Percentiles rank a stretch among this genome's conserved stretches.
Evolutionary conservation across 352 stramenopile genomes (phyloP).

Genomic region (Phytophthora colocasiae): DNA sequence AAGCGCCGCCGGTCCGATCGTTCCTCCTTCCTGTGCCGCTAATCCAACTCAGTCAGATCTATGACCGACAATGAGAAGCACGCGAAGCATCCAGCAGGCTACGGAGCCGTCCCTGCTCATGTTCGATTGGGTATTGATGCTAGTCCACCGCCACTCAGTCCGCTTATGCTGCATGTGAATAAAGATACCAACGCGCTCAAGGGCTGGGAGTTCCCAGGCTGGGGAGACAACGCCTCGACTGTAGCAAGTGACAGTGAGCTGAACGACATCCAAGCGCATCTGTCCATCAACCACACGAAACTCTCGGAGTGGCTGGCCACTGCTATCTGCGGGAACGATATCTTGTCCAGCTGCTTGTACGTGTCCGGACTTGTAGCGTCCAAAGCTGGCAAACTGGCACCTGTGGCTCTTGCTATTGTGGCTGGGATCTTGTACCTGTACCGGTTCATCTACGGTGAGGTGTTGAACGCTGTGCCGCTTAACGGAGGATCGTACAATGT

Average conservation of each 20-base stretch:
- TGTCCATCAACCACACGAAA: constrained; percentile 82
- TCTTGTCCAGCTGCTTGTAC: constrained; percentile 94
- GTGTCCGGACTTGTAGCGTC: constrained; percentile 85
- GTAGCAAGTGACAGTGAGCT: constrained; percentile 71
- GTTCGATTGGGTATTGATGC: constrained; percentile 43
- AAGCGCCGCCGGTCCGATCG: constrained; percentile 14
- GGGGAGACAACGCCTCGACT: constrained; percentile 73
- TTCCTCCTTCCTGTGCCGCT: not conserved
- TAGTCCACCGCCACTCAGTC: constrained; percentile 61
- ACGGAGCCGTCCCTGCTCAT: constrained; percentile 65
- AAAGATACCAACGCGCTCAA: constrained; percentile 74
- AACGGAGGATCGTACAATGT: constrained; percentile 97
- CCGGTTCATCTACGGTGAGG: constrained; percentile 96
- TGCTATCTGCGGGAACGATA: constrained; percentile 96
- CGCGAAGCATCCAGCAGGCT: constrained; percentile 48
- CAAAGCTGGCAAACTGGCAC: constrained; percentile 92
- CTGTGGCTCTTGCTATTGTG: constrained; percentile 91
- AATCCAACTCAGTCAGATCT: constrained; percentile 14
- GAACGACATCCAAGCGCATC: constrained; percentile 75
- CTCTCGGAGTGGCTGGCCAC: constrained; percentile 94
- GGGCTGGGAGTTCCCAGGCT: constrained; percentile 88
- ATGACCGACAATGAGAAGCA: constrained; percentile 46
- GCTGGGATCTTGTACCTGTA: constrained; percentile 89
- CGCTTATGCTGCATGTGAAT: constrained; percentile 79
- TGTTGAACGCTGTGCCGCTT: constrained; percentile 93